Base-by-base conservation (phyloP, 495 filamentous ascomycete genomes). In the Aspergillus wentii region DNA sequence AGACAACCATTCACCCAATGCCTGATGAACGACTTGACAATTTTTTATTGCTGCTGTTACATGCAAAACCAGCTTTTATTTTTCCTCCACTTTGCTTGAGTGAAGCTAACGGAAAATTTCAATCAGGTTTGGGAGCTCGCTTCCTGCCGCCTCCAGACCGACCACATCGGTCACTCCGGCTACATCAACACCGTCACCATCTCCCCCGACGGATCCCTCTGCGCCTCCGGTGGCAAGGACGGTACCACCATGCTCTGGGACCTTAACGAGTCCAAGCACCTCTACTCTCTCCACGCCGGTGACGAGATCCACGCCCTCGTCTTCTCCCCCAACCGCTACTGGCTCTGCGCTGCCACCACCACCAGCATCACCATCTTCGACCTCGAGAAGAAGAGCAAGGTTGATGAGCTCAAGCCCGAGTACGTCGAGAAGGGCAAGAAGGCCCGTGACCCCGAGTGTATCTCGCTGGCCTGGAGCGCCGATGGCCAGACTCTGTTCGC, bases 161-260 rank as follows among this genome's bases (percentile, higher is more conserved):
- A 99, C 81, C 94, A 99, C 82, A 94, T 94, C 69, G 92, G 92
- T 71, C 92, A 99, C 83, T 87, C 87, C 61, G 92, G 92, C 58
- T 97, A 99, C 80, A 99, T 99, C 82, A 99, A 99, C 85, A 94
- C 92, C 64, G 92, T 99, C 69, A 99, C 92, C 64, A 97, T 99
- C 80, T 97, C 94, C 52, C 92, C 92, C 60, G 92, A 99, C 66
- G 92, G 92, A 54, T 99, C 92, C 46, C 92, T 99, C 59, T 99
- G 92, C 78, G 92, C 92, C 41, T 97, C 92, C 47, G 92, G 94
- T 63, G 92, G 92, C 62, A 99, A 99, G 80, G 92, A 99, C 76
- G 92, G 92, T 66, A 97, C 92, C 59, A 97, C 92, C 62, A 99
- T 99, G 92, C 88, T 99, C 52, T 99, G 92, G 92, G 92, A 99